phyloP scores from a whole-genome alignment of 2,329 filamentous ascomycete species.

The Penicillium sp. region DNA sequence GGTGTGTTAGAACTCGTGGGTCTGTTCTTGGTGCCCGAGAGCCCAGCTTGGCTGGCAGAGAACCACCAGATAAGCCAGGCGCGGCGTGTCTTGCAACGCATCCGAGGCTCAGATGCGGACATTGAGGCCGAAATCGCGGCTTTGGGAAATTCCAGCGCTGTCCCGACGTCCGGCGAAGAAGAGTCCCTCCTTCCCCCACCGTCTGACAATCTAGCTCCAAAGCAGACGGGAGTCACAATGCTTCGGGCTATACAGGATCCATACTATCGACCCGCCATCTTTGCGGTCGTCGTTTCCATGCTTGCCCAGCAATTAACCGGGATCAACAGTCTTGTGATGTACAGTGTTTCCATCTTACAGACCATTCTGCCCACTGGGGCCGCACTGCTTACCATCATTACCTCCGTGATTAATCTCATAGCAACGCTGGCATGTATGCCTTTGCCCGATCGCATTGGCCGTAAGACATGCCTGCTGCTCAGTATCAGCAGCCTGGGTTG shows the following conservation, averaged over 20 bases:
- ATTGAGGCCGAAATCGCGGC: slow-evolving; percentile 70
- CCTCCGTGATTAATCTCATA: slow-evolving; percentile 82
- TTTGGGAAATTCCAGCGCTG: slow-evolving; percentile 49
- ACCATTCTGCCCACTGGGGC: slow-evolving; percentile 79
- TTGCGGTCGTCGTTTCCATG: slow-evolving; percentile 89
- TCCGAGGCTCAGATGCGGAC: slow-evolving; percentile 68
- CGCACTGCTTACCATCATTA: slow-evolving; percentile 78
- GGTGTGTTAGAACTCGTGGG: slow-evolving; percentile 67
- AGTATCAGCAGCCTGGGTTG: slow-evolving; percentile 83
- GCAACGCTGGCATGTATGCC: slow-evolving; percentile 81
- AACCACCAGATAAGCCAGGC: slow-evolving; percentile 63
- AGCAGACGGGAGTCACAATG: slow-evolving; percentile 68
- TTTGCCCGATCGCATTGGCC: slow-evolving; percentile 81
- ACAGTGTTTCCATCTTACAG: slow-evolving; percentile 85
- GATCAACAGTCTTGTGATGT: slow-evolving; percentile 98
- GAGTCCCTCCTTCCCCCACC: slow-evolving; percentile 62
- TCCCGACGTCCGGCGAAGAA: slow-evolving; percentile 58
- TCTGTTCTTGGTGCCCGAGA: slow-evolving; percentile 78
- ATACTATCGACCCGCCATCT: slow-evolving; percentile 69
- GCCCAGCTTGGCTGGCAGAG: slow-evolving; percentile 80
- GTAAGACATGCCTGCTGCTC: slow-evolving; percentile 79
- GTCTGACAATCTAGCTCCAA: slow-evolving; percentile 65
- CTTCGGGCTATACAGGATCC: slow-evolving; percentile 64
- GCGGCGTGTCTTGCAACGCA: slow-evolving; percentile 67
- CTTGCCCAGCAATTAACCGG: slow-evolving; percentile 88